Base-by-base conservation (phyloP, 805 yeast genomes). In the Candida ponderosae region DNA sequence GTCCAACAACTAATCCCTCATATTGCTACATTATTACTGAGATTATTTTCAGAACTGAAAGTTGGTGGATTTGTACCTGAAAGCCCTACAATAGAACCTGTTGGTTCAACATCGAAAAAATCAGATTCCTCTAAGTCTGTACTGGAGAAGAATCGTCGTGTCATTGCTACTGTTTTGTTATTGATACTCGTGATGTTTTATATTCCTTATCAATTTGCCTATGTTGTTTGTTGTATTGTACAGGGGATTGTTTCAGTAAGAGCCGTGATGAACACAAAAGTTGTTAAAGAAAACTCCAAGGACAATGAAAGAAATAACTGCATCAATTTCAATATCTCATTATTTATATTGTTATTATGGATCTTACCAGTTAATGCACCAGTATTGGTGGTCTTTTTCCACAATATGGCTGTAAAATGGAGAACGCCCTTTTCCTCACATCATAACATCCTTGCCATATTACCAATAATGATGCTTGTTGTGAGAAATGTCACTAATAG, bases 341-440 rank as follows among this genome's bases (percentile, higher is more conserved):
- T 85, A 3, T 54, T 83, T 21, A 58, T 85, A 51, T 48, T 87
- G 38, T 74, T 87, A 81, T 42, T 84, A 9, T 82, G 95, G 82
- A 68, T 85, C 9, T 58, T 85, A 5, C 95, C 95, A 0, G 76
- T 87, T 17, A 82, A 82, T 48, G 63, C 79, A 1, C 96, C 96
- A 0, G 76, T 83, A 2, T 54, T 88, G 21, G 65, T 87, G 40
- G 96, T 88, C 2, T 87, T 88, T 66, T 62, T 84, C 26, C 95
- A 85, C 50, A 84, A 88, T 50, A 65, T 87, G 40, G 70, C 82
- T 1, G 69, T 86, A 16, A 74, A 70, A 46, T 85, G 95, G 95
- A 72, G 69, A 38, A 83, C 93, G 0, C 88, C 95, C 15, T 87
- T 87, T 51, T 74, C 84, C 6, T 81, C 95, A 0, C 95, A 87